Base-by-base conservation (phyloP, 805 yeast genomes). In the Hanseniaspora nectarophila region DNA sequence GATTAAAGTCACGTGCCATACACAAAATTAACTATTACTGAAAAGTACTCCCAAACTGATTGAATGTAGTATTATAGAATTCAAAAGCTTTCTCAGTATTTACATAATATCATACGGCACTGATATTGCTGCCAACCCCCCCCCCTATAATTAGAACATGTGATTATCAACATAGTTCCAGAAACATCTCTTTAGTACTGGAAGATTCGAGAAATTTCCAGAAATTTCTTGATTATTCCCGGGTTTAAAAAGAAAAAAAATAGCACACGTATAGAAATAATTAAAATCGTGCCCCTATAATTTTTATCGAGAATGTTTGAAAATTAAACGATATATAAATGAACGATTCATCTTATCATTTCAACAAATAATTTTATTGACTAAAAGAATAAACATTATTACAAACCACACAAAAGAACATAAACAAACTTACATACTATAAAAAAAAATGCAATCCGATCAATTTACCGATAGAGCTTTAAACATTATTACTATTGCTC, bases 391-490 rank as follows among this genome's bases (percentile, higher is more conserved):
- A 35, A 24, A 34, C 12, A 5, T 28, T 9, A 28, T 12, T 26
- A 28, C 4, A 38, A 37, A 29, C 9, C 23, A 38, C 29, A 21
- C 10, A 24, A n/a, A 39, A 23, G 2, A 20, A 15, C 3, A 32
- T 4, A 33, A 34, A n/a, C 15, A 34, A 16, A 47, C 13, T 18
- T 8, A 37, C 23, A 49, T 21, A 53, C 21, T 57, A 39, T 18
- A 65, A 60, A n/a, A n/a, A n/a, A n/a, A n/a, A 63, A 70, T 70
- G 72, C 73, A 71, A 61, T 70, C 70, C 58, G 65, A 89, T 54
- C 89, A 86, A 73, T 85, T 86, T 59, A 92, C 98, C 56, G 97
- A 92, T 66, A 85, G 92, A 66, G 97, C 97, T 42, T 77, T 87
- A 60, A 80, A 76, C 51, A 77, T 90, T 55, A 73, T 92, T 47